Evolutionary conservation across 2,329 filamentous ascomycete genomes (phyloP), one percentile per base, ranked within the genome.

Genomic region (Xylariomycetidae sp.): DNA sequence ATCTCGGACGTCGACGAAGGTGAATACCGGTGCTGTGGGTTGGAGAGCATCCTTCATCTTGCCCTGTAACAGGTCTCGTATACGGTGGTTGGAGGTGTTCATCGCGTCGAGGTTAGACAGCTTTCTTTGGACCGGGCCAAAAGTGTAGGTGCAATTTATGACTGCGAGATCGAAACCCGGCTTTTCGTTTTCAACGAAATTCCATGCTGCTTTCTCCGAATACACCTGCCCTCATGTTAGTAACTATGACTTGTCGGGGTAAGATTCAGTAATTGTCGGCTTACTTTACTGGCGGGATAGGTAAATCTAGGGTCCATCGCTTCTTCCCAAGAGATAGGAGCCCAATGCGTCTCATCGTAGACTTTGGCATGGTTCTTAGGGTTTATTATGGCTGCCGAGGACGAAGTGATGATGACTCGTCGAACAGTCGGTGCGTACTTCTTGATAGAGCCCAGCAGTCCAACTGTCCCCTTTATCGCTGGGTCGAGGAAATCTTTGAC

Each of bases 11-110:
- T 77, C 72, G 3, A 81, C 73, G 63, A 75, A 83, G 1, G 79
- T 62, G 49, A 65, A 79, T 1, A 70, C 70, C 1, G 61, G 63
- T 1, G 69, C 72, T 0, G 77, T 82, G 0, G 76, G 66, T 0
- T 72, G 66, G 8, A 84, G 68, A 16, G 68, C 64, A 2, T 72
- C 61, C 43, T 75, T 79, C 53, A 65, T 71, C 38, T 74, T 71
- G 1, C 83, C 84, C 6, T 67, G 70, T n/a, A 82, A 68, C 32
- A 85, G 60, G 40, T 81, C 70, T 7, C 74, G 64, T 34, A 87
- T 70, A 14, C 80, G 73, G 45, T 79, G 70, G 54, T 88, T 88
- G 11, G 81, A 85, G 2, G 82, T 85, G 61, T 88, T 89, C 41
- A 88, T 63, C 2, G 63, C 63, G n/a, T 77, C 71, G 1, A 85